Evolutionary conservation across 306 rosid species (phyloP).

Genomic region (Comarum palustre): DNA sequence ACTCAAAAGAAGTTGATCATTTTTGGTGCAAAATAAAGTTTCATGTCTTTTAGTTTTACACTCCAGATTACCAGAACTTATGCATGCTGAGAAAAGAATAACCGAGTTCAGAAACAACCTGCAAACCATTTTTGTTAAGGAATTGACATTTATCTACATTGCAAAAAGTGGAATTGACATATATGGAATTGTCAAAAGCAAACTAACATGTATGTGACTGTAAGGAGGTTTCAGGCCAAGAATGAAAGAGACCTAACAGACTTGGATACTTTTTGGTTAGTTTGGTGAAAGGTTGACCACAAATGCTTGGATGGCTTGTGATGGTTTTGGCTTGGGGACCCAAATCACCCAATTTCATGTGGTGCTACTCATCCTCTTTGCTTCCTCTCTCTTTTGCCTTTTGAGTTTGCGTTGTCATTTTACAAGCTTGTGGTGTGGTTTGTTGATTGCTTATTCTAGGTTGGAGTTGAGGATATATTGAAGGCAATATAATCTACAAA

Average conservation of each 20-base stretch:
- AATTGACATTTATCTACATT: background rate
- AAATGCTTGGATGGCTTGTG: conserved; percentile 14
- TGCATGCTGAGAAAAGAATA: background rate
- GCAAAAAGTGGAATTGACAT: background rate
- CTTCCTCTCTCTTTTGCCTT: background rate
- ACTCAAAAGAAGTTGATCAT: conserved; percentile 1
- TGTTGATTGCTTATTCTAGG: background rate
- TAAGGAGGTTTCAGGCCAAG: background rate
- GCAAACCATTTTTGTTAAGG: background rate
- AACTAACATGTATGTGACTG: background rate
- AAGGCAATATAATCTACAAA: background rate
- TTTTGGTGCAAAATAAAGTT: conserved; percentile 3
- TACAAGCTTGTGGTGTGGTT: background rate
- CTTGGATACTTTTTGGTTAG: conserved; percentile 15
- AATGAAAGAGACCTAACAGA: background rate
- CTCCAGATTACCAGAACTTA: background rate
- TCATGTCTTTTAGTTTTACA: background rate
- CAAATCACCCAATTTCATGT: conserved; percentile 19
- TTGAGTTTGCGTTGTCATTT: background rate
- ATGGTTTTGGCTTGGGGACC: conserved; percentile 23
- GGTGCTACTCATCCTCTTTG: conserved; percentile 14
- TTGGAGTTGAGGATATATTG: background rate
- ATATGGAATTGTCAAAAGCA: background rate
- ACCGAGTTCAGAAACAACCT: background rate
- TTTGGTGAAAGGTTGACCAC: conserved; percentile 13